Base-by-base conservation (phyloP, 1,139 yeast species). In the Lodderomyces elongisporus region DNA sequence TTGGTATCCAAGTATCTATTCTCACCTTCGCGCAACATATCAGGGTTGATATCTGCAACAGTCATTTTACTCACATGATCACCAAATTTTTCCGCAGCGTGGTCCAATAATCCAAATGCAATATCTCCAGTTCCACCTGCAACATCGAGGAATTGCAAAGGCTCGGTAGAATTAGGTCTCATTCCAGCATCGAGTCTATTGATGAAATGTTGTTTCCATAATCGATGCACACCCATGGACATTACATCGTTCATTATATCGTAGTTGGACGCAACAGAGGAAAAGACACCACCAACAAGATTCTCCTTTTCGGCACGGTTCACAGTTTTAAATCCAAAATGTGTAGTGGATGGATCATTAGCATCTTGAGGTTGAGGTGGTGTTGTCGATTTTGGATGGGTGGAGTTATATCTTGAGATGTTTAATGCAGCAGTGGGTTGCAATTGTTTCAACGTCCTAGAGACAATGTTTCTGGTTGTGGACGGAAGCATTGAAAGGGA, bases 61-160 rank as follows among this genome's bases (percentile, higher is more conserved):
- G 91, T 87, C 91, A 91, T 93, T 18, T 79, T 76, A 24, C 89
- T 78, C 42, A 70, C 66, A 31, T 63, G 70, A 60, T 91, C 99
- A 34, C 84, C 81, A 55, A 78, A 87, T 44, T 79, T 77, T 32
- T 70, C 62, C 44, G 84, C 80, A 8, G 97, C 97, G 55, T 91
- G 95, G 49, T 89, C 96, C 43, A 91, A 66, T 42, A 93, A 72
- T 5, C 98, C 93, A 62, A 88, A 88, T 1, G 98, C 98, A 60
- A 91, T 89, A 55, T 91, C 99, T 30, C 98, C 99, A 12, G 97
- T 88, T 21, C 99, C 99, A 38, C 98, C 99, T 25, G 98, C 99
- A 36, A 93, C 97, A 60, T 91, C 99, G 43, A 91, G 70, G 51
- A 91, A 89, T 42, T 80, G 77, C 52, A 91, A 67, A 2, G 96